Base-by-base conservation (phyloP, 2,329 filamentous ascomycete genomes). In the Fusarium sp. region DNA sequence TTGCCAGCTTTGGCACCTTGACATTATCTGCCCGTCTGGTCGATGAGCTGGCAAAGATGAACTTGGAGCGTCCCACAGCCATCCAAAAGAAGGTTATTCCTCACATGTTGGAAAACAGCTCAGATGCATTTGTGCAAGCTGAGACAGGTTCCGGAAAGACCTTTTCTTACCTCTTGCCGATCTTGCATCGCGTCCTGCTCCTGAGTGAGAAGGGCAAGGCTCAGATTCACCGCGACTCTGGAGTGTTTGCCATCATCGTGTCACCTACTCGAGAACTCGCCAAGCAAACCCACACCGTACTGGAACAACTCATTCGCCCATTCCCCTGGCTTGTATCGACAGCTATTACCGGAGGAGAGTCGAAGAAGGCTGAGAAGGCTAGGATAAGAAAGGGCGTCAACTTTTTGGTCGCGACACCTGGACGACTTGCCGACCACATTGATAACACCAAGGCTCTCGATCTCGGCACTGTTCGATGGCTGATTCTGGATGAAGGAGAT, bases 91-190 rank as follows among this genome's bases (percentile, higher is more conserved):
- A 92, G 67, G 91, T 95, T 1, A 90, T 99, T 38, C 86, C 91
- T 42, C 90, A 96, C 73, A 82, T 99, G 66, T 81, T 97, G 46
- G 89, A 89, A 42, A 90, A 91, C 58, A 91, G 97, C 73, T 90
- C 88, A 49, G 96, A 99, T 82, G 94, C 94, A 2, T 99, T 99
- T 75, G 91, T 99, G 33, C 96, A 98, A 78, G 96, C 96, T 3
- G 91, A 99, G 81, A 99, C 96, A 0, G 96, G 96, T 72, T 99
- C 96, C 0, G 96, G 96, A 81, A 99, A 99, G 82, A 99, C 96
- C 0, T 82, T 99, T 65, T 93, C 96, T n/a, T 99, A 99, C 78
- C 85, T 99, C 4, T 82, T 99, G 6, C 96, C 96, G 1, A 91
- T 99, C 50, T 89, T 99, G 20, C 93, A 99, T 77, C 87, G 93